Evolutionary conservation across 306 rosid genomes (phyloP), one percentile per base, ranked within the genome.

Genomic region (Cucurbita argyrosperma): DNA sequence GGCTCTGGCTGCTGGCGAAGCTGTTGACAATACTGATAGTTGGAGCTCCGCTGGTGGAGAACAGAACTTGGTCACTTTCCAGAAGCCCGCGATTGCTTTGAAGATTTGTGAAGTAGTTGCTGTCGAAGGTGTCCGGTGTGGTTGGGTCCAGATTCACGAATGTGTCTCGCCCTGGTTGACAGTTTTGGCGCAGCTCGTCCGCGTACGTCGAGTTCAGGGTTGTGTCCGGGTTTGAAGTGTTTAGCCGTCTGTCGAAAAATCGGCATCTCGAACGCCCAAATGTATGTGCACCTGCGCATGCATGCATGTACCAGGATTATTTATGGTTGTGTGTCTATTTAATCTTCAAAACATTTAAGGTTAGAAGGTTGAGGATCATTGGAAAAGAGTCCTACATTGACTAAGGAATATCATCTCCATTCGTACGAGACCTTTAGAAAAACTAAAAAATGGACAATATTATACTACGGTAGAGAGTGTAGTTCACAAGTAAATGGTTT

Each of bases 21-120:
- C 51, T 58, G 77, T 79, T 76, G 3, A 86, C 87, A 11, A 77
- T 60, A 46, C 54, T 43, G 18, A 79, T 13, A 4, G 84, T 78
- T 46, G 71, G 35, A 21, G 82, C 80, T n/a, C 79, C 85, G 0
- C 7, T 1, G 1, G 78, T 77, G 3, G 89, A 83, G 62, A 79
- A 81, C 26, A 86, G 52, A 53, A 52, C 82, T 62, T 83, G 89
- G 55, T 86, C 89, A 6, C 79, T 74, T 35, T 47, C 72, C 10
- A 86, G 79, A 55, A 86, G 85, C 3, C 89, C 87, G 5, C 74
- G 63, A 5, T 73, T 56, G 75, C 39, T 23, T 43, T 77, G 80
- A 46, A 86, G 87, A 49, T 81, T 81, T 1, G 85, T 75, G 82
- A 39, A 86, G 85, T 86, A 83, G 77, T 79, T 75, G 16, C 62